Percentiles rank a stretch among this genome's conserved stretches.
Conservation (phyloP, 2,329 filamentous ascomycete genomes). For the Calonectria hawksworthii region DNA sequence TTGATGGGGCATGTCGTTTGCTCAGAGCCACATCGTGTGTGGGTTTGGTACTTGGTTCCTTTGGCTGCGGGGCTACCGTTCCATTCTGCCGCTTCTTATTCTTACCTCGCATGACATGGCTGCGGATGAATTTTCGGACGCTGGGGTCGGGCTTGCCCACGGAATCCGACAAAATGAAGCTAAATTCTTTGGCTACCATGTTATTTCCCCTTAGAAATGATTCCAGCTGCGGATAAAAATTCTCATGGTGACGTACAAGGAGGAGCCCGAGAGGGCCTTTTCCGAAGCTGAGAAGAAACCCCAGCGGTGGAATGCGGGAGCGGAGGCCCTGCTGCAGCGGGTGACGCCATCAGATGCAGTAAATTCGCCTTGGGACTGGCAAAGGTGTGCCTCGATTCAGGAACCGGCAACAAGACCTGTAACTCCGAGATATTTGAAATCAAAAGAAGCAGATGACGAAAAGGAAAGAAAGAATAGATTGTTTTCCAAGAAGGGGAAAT, state of each 20-base stretch:
- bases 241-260: not conserved
- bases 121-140: conserved; percentile 46
- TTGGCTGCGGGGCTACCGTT: not conserved
- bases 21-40: not conserved
- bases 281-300: conserved; percentile 22
- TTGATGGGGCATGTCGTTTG: not conserved
- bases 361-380: not conserved
- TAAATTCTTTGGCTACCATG: conserved; percentile 40
- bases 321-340: not conserved
- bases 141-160: conserved; percentile 41
- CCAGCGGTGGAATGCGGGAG: conserved; percentile 1
- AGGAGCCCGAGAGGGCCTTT: not conserved
- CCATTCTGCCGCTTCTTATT: conserved; percentile 33
- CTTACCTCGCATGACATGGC: conserved; percentile 47
- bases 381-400: not conserved
- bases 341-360: conserved; percentile 17
- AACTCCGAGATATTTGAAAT: not conserved
- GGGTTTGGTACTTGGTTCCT: not conserved
- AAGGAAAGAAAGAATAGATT: conserved; percentile 12
- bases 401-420: not conserved
- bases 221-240: conserved; percentile 12
- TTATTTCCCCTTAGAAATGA: not conserved
- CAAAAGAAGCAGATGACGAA: not conserved
- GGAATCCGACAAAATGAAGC: conserved; percentile 44
- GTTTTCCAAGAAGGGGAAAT: conserved; percentile 33